These are phyloP conservation scores for Crepidotus variabilis DNA, from an alignment of 768 basidiomycete species.

Conservation along the genomic window DNA sequence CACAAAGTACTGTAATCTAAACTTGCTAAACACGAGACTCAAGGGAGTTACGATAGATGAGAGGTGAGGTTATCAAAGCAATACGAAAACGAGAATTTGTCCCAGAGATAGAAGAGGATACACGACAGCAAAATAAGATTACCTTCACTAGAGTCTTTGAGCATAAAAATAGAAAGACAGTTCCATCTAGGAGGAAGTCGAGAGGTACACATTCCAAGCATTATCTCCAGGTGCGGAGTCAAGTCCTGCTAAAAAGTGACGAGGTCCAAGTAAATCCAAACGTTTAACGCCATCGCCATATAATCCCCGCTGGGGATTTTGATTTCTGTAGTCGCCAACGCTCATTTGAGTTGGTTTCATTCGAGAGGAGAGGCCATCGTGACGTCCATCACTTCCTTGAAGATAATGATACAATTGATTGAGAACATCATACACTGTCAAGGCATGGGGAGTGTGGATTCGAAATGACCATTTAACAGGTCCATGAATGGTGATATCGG, in stretches of 20 bases:
- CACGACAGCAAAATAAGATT: background rate
- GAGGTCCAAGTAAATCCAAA: constrained; percentile 3
- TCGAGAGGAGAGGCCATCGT: background rate
- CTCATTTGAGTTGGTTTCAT: background rate
- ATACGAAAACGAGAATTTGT: background rate
- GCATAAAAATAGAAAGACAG: no score
- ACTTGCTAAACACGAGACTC: no score
- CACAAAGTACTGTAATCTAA: no score
- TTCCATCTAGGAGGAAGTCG: background rate
- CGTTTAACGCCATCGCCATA: constrained; percentile 1
- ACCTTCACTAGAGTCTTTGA: background rate
- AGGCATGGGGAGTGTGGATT: background rate
- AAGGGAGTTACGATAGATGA: no score
- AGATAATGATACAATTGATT: constrained; percentile 1
- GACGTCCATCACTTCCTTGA: background rate
- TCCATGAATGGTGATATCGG: background rate
- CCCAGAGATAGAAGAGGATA: background rate
- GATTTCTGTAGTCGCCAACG: background rate
- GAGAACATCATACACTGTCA: constrained; percentile 4
- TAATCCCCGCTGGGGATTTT: background rate
- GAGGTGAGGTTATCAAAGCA: background rate
- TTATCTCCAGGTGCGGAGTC: background rate
- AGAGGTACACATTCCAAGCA: constrained; percentile 1
- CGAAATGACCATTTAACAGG: background rate
- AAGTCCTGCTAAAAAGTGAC: constrained; percentile 1